Conservation (phyloP, 2,329 filamentous ascomycete genomes). For the Aspergillus sclerotialis region DNA sequence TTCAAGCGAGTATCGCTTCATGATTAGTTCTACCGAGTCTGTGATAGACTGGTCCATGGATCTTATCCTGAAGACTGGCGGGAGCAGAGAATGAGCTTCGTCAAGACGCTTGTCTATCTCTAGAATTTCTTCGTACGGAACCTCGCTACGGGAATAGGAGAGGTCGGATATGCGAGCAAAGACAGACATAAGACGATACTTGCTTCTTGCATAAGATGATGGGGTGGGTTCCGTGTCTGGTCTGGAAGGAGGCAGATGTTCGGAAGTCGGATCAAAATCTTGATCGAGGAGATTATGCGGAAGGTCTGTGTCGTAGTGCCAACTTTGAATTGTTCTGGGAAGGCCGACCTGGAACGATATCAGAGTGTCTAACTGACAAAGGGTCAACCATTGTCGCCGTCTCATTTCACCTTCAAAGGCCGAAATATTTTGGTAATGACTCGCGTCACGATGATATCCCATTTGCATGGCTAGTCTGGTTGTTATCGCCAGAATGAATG, state of each 20-base stretch:
- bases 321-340: slow-evolving; percentile 53
- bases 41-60: slow-evolving; percentile 35
- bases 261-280: slow-evolving; percentile 49
- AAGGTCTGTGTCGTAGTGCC: slow-evolving; percentile 53
- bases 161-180: slow-evolving; percentile 34
- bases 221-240: slow-evolving; percentile 49
- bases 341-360: slow-evolving; percentile 59
- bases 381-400: slow-evolving; percentile 34
- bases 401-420: slow-evolving; percentile 52
- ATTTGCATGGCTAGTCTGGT: slow-evolving; percentile 56
- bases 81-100: slow-evolving; percentile 19
- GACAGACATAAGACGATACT: slow-evolving; percentile 26
- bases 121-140: slow-evolving; percentile 30
- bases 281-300: slow-evolving; percentile 56
- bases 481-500: slow-evolving; percentile 49
- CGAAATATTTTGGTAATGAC: slow-evolving; percentile 47
- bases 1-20: slow-evolving; percentile 47
- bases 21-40: slow-evolving; percentile 45
- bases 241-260: slow-evolving; percentile 46
- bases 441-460: slow-evolving; percentile 54
- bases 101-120: slow-evolving; percentile 29
- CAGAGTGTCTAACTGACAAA: slow-evolving; percentile 53
- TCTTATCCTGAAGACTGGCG: slow-evolving; percentile 15
- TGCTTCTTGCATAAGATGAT: slow-evolving; percentile 30
- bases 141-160: slow-evolving; percentile 24